Evolutionary conservation across 2,329 filamentous ascomycete species (phyloP), one percentile per base, ranked within the genome.

Genomic region (Penicillium sumatraense): DNA sequence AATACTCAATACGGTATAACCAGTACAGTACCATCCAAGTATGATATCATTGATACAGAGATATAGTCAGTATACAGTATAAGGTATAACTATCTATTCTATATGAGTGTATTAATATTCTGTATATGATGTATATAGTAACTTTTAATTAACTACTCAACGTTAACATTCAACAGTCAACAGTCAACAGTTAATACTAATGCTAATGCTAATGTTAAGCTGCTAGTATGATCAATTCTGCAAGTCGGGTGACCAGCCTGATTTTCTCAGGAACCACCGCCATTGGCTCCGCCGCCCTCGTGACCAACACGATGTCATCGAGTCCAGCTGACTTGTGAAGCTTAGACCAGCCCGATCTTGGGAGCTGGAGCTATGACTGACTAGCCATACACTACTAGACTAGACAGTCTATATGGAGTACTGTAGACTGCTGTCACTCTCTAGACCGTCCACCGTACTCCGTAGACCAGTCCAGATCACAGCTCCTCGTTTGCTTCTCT

Each of bases 161-260:
- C n/a, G n/a, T n/a, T n/a, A n/a, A n/a, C n/a, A n/a, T n/a, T n/a
- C n/a, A n/a, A n/a, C n/a, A n/a, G n/a, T n/a, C n/a, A n/a, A n/a
- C n/a, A n/a, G 26, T 27, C 5, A 27, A 27, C 26, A 27, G 26
- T 27, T 27, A 1, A 31, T 31, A 31, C 27, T 31, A 31, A 8
- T 27, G 10, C 26, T 27, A 27, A 10, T 27, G 10, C 8, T 31
- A 13, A 1, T 31, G 2, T 5, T 1, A 7, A 13, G 10, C 27
- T 31, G 10, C 27, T 31, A 31, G 27, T 31, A 24, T 23, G 14
- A 5, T 2, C 11, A 41, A 11, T 6, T 41, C 48, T 47, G 46
- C 57, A 54, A 64, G 71, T 75, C 72, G 71, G 72, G 68, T 75
- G 72, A 75, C 72, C 72, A 69, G 59, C 66, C 59, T 66, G 64